These are phyloP conservation scores for Aspergillus glaucus DNA, from an alignment of 2,329 filamentous ascomycete species.

Conservation along the genomic window DNA sequence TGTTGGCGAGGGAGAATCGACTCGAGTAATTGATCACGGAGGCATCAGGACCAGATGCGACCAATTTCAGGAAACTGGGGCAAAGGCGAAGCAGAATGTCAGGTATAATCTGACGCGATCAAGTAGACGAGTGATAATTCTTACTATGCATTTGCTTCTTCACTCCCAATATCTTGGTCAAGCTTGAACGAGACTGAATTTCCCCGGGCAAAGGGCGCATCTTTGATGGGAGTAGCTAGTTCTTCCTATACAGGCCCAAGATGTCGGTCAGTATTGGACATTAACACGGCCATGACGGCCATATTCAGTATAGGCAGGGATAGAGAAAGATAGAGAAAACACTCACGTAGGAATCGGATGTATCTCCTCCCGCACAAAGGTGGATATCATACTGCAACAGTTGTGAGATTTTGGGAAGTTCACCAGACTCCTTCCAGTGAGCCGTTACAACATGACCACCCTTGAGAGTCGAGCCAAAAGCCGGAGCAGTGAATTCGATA, in stretches of 20 bases:
- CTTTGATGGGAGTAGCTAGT: constrained; percentile 34
- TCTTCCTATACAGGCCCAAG: constrained; percentile 35
- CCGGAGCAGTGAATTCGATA: constrained; percentile 49
- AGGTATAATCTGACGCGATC: not conserved
- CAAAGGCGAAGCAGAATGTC: not conserved
- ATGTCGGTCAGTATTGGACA: not conserved
- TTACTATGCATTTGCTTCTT: constrained; percentile 52
- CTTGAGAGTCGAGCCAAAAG: constrained; percentile 45
- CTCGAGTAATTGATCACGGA: constrained; percentile 54
- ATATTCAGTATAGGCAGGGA: constrained; percentile 1
- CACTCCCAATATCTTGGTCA: constrained; percentile 37
- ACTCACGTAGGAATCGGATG: constrained; percentile 41
- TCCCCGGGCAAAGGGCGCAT: constrained; percentile 32
- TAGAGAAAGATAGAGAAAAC: not conserved
- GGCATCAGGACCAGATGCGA: constrained; percentile 49
- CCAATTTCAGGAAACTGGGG: constrained; percentile 53
- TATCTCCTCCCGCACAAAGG: constrained; percentile 56
- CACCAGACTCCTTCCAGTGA: constrained; percentile 52
- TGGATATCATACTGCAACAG: constrained; percentile 53
- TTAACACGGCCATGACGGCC: not conserved
- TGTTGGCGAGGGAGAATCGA: constrained; percentile 59
- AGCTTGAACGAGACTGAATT: constrained; percentile 42
- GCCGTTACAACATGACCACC: constrained; percentile 48
- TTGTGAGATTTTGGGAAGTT: constrained; percentile 44
- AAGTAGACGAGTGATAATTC: constrained; percentile 13